phyloP scores from a whole-genome alignment of 2,329 filamentous ascomycete genomes.

The Graphiopsis chlorocephala region DNA sequence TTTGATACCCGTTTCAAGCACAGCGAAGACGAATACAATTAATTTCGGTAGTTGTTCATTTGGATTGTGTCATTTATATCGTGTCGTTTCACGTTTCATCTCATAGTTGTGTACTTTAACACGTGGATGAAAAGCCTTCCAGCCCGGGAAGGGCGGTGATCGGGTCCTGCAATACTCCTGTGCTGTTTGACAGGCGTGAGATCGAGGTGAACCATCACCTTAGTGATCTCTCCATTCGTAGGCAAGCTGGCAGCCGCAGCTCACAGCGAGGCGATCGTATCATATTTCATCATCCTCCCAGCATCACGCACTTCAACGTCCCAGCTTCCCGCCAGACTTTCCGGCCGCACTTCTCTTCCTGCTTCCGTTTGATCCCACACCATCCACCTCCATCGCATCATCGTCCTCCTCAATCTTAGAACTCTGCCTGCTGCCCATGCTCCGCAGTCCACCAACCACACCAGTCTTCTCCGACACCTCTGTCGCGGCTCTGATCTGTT shows the following conservation, averaged over 20 bases:
- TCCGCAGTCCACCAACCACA: slow-evolving; percentile 13
- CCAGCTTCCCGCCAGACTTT: slow-evolving; percentile 10
- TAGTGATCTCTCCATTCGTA: background rate
- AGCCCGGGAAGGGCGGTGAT: background rate
- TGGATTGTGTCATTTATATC: background rate
- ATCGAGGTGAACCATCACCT: background rate
- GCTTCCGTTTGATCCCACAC: slow-evolving; percentile 1
- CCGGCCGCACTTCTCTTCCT: slow-evolving; percentile 17
- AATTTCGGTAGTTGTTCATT: background rate
- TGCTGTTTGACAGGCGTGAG: background rate
- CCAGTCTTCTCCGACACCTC: slow-evolving; percentile 25
- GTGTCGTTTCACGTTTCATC: background rate
- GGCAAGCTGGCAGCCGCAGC: background rate
- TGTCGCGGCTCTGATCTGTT: slow-evolving; percentile 36
- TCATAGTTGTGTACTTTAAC: background rate
- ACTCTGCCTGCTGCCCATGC: slow-evolving; percentile 18
- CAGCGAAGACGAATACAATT: background rate
- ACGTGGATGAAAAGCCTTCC: background rate
- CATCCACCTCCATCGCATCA: slow-evolving; percentile 37
- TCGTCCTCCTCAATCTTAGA: slow-evolving; percentile 22
- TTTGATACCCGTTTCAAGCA: slow-evolving; percentile 11
- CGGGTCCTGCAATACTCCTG: background rate
- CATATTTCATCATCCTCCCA: background rate
- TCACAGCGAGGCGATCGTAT: background rate
- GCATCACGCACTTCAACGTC: background rate